A percentile compares a stretch with the other conserved stretches of the same genome.
Conservation (phyloP, 768 basidiomycete species). For the Lactarius quietus region DNA sequence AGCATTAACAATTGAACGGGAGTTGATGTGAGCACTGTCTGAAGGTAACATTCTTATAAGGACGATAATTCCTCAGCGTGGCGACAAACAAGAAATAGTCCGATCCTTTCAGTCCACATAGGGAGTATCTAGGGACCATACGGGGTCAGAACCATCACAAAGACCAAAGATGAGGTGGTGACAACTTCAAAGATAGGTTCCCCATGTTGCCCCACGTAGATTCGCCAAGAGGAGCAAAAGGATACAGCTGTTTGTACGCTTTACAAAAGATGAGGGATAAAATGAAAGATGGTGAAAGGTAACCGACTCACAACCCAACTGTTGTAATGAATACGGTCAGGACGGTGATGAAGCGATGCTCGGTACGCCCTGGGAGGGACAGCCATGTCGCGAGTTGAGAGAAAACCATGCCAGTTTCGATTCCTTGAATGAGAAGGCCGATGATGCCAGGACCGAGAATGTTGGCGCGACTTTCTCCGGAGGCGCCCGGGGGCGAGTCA, state of each 20-base stretch:
- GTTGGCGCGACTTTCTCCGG: background rate
- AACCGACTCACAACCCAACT: constrained; percentile 1
- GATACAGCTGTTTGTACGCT: background rate
- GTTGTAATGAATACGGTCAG: background rate
- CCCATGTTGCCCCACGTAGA: constrained; percentile 1
- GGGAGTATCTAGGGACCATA: background rate
- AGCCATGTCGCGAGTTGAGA: too few relatives aligned
- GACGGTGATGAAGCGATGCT: too few relatives aligned
- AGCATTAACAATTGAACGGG: constrained; percentile 7
- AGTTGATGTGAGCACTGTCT: background rate
- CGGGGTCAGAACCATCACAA: background rate
- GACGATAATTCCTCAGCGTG: background rate
- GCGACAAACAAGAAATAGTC: background rate
- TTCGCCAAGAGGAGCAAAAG: constrained; percentile 6
- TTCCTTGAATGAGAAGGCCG: constrained; percentile 13
- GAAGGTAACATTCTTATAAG: background rate
- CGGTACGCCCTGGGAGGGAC: too few relatives aligned
- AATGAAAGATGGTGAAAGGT: background rate
- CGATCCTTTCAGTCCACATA: background rate
- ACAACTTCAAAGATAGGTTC: background rate
- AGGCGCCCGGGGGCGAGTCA: too few relatives aligned
- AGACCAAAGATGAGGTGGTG: background rate
- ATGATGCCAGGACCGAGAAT: background rate
- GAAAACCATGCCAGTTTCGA: too few relatives aligned
- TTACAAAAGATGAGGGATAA: background rate